These are phyloP conservation scores for Hypsizygus ulmarius DNA, from an alignment of 1,284 basidiomycete genomes.

Conservation along the genomic window DNA sequence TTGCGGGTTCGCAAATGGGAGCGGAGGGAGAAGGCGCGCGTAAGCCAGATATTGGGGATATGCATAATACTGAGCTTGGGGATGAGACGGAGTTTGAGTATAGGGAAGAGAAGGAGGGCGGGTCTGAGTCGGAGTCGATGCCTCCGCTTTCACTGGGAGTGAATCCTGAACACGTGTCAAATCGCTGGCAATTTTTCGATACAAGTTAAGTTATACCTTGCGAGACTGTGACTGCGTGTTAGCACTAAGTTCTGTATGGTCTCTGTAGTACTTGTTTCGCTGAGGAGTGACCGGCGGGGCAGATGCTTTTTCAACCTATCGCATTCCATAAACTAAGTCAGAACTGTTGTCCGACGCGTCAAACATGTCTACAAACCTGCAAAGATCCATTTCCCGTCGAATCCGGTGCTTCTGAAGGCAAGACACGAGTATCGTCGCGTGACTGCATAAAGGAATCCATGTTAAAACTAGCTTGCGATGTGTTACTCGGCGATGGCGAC, in stretches of 20 bases:
- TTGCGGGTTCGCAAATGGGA: conserved; percentile 28
- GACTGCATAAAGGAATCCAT: conserved; percentile 50
- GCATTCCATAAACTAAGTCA: conserved; percentile 10
- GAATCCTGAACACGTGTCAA: conserved; percentile 25
- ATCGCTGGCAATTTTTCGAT: conserved; percentile 7
- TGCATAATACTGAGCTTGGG: conserved; percentile 29
- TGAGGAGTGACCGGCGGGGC: conserved; percentile 49
- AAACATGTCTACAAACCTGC: conserved; percentile 29
- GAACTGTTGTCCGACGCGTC: conserved; percentile 25
- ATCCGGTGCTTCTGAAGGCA: conserved; percentile 15
- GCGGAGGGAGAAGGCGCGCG: conserved; percentile 30
- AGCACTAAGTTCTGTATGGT: conserved; percentile 46
- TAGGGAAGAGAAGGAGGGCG: conserved; percentile 21
- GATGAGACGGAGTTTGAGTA: conserved; percentile 20
- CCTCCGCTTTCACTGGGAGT: conserved; percentile 35
- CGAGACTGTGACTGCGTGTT: conserved; percentile 27
- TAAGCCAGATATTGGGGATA: conserved; percentile 36
- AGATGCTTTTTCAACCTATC: conserved; percentile 24
- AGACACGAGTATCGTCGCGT: conserved; percentile 47
- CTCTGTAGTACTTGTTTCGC: conserved; percentile 56
- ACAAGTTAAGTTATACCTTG: conserved; percentile 25
- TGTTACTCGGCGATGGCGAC: conserved; percentile 49
- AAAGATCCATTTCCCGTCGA: conserved; percentile 9
- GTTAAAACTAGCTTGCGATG: conserved; percentile 38
- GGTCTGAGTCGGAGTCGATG: conserved; percentile 35